A percentile compares a stretch with the other conserved stretches of the same genome.
Evolutionary conservation across 2,329 filamentous ascomycete genomes (phyloP).

Genomic region (Colletotrichum trifolii): DNA sequence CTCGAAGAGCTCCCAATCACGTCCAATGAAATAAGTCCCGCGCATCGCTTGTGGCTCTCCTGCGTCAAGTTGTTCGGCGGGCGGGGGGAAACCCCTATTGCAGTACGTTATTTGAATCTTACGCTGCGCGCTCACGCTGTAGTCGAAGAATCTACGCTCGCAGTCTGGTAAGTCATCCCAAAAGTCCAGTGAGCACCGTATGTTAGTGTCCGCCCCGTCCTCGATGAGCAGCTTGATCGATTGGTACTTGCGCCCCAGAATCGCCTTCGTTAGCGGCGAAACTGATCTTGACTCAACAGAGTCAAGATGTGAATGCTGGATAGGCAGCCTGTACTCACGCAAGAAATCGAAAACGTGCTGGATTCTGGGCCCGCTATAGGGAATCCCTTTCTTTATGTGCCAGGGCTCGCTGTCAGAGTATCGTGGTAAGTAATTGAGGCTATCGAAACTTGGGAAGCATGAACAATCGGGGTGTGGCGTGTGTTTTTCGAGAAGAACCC

Average conservation of each 20-base stretch:
- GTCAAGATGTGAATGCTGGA: slow-evolving; percentile 1
- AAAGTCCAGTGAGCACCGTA: not conserved
- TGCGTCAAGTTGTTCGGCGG: no score
- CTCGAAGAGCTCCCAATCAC: no score
- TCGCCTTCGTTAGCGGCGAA: slow-evolving; percentile 3
- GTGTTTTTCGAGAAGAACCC: not conserved
- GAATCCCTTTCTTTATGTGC: not conserved
- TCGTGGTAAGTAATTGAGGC: not conserved
- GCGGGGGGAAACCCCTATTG: no score
- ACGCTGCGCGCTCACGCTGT: no score
- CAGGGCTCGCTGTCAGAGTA: not conserved
- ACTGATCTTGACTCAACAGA: not conserved
- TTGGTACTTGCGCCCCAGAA: not conserved
- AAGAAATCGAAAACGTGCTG: slow-evolving; percentile 4
- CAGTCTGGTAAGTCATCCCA: no score
- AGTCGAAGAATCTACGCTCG: no score
- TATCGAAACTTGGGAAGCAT: slow-evolving; percentile 12
- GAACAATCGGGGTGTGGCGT: not conserved
- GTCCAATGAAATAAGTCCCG: no score
- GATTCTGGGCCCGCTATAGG: slow-evolving; percentile 2
- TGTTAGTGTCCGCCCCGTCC: slow-evolving; percentile 3
- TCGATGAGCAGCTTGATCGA: not conserved
- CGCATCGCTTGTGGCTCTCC: no score
- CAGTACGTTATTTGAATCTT: no score
- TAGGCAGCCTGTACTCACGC: not conserved